Conservation (phyloP, 169 alveolate species). For the Cryptosporidium felis region DNA sequence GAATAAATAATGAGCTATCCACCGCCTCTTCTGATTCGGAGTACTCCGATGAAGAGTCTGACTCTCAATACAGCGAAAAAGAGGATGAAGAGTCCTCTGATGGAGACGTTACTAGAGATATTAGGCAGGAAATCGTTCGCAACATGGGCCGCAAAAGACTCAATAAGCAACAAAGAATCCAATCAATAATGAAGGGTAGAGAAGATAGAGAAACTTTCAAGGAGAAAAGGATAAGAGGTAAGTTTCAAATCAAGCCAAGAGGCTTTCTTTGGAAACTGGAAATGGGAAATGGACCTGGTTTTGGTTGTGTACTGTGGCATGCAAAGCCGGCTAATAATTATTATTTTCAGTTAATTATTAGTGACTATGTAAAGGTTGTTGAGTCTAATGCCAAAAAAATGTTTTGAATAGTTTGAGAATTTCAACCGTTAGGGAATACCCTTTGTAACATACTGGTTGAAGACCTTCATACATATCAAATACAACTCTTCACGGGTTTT, state of each 20-base stretch:
- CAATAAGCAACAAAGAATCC: constrained; percentile 37
- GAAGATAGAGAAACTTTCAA: constrained; percentile 49
- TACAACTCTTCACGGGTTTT: constrained; percentile 1
- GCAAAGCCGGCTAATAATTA: constrained; percentile 70
- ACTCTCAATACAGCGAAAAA: background rate
- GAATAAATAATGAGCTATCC: background rate
- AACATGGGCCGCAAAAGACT: background rate
- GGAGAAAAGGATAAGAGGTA: constrained; percentile 58
- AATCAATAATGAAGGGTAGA: constrained; percentile 37
- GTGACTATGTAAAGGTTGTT: constrained; percentile 68
- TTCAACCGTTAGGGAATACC: background rate
- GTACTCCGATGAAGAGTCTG: background rate
- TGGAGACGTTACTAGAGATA: constrained; percentile 2
- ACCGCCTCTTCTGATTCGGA: constrained; percentile 12
- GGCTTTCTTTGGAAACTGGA: no score
- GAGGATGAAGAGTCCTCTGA: constrained; percentile 3
- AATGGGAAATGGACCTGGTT: no score
- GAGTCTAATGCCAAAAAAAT: constrained; percentile 64
- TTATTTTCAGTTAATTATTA: constrained; percentile 2
- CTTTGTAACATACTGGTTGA: background rate
- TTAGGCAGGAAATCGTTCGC: background rate
- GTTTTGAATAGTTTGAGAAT: background rate
- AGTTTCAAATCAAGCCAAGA: constrained; percentile 5
- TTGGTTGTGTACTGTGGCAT: no score
- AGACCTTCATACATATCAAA: constrained; percentile 3